Conservation (phyloP, 2,329 filamentous ascomycete species). For the Aspergillus flavus region DNA sequence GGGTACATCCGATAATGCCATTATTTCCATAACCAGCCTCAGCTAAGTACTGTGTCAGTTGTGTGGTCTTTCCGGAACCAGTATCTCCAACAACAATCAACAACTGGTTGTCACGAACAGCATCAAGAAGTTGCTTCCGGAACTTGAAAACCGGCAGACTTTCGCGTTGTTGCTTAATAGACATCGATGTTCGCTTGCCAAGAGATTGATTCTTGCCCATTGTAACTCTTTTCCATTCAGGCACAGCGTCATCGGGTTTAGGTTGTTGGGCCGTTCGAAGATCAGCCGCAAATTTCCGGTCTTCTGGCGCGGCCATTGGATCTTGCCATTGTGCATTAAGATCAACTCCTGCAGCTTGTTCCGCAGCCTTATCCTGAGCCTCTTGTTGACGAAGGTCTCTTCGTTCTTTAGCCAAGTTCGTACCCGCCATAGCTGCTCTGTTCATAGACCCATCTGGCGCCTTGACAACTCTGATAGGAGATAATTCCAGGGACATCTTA, state of each 20-base stretch:
- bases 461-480: slow-evolving; percentile 94
- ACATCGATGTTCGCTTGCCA: slow-evolving; percentile 84
- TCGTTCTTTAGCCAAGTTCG: slow-evolving; percentile 83
- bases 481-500: slow-evolving; percentile 91
- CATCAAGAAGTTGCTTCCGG: slow-evolving; percentile 82
- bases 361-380: slow-evolving; percentile 73
- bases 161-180: slow-evolving; percentile 93
- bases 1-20: slow-evolving; percentile 93
- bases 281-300: slow-evolving; percentile 87
- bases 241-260: slow-evolving; percentile 67
- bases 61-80: slow-evolving; percentile 95
- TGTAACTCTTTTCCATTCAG: slow-evolving; percentile 89
- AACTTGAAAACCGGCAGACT: slow-evolving; percentile 88
- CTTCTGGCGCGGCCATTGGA: slow-evolving; percentile 85
- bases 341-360: slow-evolving; percentile 76
- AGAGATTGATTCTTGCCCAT: slow-evolving; percentile 77
- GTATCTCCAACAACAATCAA: slow-evolving; percentile 97
- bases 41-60: slow-evolving; percentile 91
- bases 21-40: slow-evolving; percentile 87
- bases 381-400: slow-evolving; percentile 89
- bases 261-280: slow-evolving; percentile 67
- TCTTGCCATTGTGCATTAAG: slow-evolving; percentile 93
- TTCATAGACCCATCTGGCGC: slow-evolving; percentile 98
- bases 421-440: slow-evolving; percentile 91
- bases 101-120: slow-evolving; percentile 83